phyloP scores from a whole-genome alignment of 164 flowering plant genomes.

The Sextonia rubra region DNA sequence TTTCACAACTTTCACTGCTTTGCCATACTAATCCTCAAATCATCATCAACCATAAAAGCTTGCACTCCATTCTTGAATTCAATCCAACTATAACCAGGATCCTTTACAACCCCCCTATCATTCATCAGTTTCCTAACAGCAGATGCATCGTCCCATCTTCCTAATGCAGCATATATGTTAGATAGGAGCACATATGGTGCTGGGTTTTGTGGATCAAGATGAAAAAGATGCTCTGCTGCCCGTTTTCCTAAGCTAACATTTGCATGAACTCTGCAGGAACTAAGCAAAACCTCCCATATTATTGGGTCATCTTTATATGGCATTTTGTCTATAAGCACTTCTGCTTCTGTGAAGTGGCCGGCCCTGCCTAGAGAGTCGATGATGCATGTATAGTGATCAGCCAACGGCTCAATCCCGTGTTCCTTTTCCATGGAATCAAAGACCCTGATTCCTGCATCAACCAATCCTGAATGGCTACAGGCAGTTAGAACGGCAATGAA shows the following conservation, averaged over 20 bases:
- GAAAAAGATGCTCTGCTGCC: conserved; percentile 69
- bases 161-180: conserved; percentile 65
- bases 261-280: conserved; percentile 71
- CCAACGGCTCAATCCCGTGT: conserved; percentile 47
- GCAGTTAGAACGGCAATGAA: conserved; percentile 70
- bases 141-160: conserved; percentile 76
- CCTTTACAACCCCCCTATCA: conserved; percentile 38
- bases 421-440: conserved; percentile 58
- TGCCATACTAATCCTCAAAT: conserved; percentile 11
- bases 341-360: conserved; percentile 63
- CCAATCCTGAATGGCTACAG: conserved; percentile 82
- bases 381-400: conserved; percentile 68
- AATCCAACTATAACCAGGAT: conserved; percentile 69
- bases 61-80: conserved; percentile 28
- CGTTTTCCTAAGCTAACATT: conserved; percentile 58
- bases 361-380: conserved; percentile 73
- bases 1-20: conserved; percentile 5
- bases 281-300: conserved; percentile 79
- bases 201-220: conserved; percentile 54
- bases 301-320: conserved; percentile 66
- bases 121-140: conserved; percentile 51
- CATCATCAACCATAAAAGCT: conserved; percentile 26
- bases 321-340: conserved; percentile 47
- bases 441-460: conserved; percentile 52
- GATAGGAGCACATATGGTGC: conserved; percentile 68